Evolutionary conservation across 164 flowering plant genomes (phyloP), one percentile per base, ranked within the genome.

Genomic region (Stephania cephalantha): DNA sequence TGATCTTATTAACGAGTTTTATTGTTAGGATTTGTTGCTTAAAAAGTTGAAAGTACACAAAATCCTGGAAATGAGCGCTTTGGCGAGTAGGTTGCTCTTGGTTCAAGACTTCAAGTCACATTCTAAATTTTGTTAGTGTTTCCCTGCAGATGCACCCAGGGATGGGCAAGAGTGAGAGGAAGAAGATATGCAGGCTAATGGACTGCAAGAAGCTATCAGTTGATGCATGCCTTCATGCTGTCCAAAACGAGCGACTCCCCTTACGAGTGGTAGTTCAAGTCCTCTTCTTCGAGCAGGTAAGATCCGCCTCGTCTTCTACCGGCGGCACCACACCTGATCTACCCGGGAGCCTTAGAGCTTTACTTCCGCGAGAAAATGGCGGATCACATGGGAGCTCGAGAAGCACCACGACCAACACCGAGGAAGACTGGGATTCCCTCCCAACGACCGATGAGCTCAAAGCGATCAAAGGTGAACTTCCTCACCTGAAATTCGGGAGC

Each of bases 171-270:
- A 80, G 94, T 31, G 98, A 96, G 83, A 88, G 90, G 81, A 94
- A 96, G 81, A 85, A 76, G 68, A 86, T 96, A 70, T 96, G 99
- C 89, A 83, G 86, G 78, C 84, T 92, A 76, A 91, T 96, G 91
- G 98, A 96, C 85, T 92, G 97, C 87, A 88, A 86, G 84, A 94
- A 92, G 79, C 88, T 96, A 66, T 94, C 99, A 1, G 91, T 83
- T 10, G 99, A 96, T 64, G 99, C 97, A 1, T 88, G 97, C 81
- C 85, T 83, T 89, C 99, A 92, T 45, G 99, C 98, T 0, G 97
- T 91, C 25, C 99, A 96, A 79, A 96, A 96, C 70, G 99, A 96
- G 80, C 78, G 99, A 58, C 91, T 96, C 12, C 99, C 97, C 1
- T 52, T 94, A 53, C 88, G 98, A 35, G 88, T 91, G 0, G 91